Base-by-base conservation (phyloP, 352 stramenopile species). In the Phytophthora pinifolia region DNA sequence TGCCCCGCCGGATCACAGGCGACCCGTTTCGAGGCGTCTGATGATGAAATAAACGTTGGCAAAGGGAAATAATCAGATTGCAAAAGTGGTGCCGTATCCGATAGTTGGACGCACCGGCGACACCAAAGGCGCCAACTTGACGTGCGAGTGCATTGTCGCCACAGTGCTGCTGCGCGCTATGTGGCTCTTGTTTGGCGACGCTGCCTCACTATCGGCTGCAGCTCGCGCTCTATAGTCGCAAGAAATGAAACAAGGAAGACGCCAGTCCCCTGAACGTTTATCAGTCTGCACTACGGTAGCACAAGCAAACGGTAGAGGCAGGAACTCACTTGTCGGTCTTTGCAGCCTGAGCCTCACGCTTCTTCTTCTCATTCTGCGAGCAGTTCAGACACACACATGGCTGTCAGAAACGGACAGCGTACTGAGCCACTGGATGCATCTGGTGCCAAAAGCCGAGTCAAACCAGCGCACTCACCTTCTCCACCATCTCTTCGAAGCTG, bases 401-500 rank as follows among this genome's bases (percentile, higher is more conserved):
- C 37, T 4, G 30, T 50, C 31, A 59, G 44, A 52, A 32, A 62
- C 2, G 36, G 9, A 2, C 12, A 29, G 10, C 33, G 30, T 50
- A 38, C 18, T 33, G 29, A 17, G n/a, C 15, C 30, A 25, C 17
- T 22, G 31, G 50, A 42, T 37, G 42, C 27, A 41, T 63, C 37
- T 62, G 45, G 53, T 58, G 34, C n/a, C n/a, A 44, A 31, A 31
- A 36, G 38, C 8, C 18, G 14, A 15, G 13, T 39, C 18, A 51
- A 27, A 30, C 57, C 20, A 25, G 20, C 20, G 1, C 20, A 25
- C 20, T 47, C 36, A 74, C 67, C 77, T 92, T 93, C 34, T 92
- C 83, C 31, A 93, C 76, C 83, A 93, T 93, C 55, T 91, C 81
- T 57, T 92, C 79, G 54, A 90, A 94, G 45, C 72, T 84, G 1